These are phyloP conservation scores for Penicillium digitatum DNA, from an alignment of 2,329 filamentous ascomycete species.

Conservation along the genomic window DNA sequence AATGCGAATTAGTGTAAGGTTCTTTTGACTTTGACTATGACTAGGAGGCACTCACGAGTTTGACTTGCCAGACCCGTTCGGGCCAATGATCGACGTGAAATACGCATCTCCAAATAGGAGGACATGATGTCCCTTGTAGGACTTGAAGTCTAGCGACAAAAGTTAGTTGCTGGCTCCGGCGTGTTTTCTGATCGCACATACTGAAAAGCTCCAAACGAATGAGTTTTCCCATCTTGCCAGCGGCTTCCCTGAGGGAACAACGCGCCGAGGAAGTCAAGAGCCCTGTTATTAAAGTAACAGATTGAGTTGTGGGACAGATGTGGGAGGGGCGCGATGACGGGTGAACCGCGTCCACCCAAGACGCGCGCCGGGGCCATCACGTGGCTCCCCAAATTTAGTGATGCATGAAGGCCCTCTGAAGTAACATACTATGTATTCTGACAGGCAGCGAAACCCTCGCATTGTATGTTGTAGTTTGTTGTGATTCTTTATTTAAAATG, in stretches of 20 bases:
- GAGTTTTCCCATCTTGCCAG: conserved; percentile 82
- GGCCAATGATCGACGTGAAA: conserved; percentile 98
- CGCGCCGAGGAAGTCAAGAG: conserved; percentile 13
- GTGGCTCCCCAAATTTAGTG: conserved; percentile 12
- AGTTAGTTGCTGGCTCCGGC: conserved; percentile 21
- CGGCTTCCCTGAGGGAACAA: conserved; percentile 25
- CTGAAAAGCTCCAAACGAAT: conserved; percentile 92
- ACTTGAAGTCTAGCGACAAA: conserved; percentile 80
- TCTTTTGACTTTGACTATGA: not conserved
- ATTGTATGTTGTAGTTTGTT: no score
- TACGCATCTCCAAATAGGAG: conserved; percentile 96
- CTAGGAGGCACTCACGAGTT: conserved; percentile 67
- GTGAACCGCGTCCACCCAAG: conserved; percentile 19
- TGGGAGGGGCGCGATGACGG: conserved; percentile 26
- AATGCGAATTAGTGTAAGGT: conserved; percentile 23
- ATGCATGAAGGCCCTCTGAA: not conserved
- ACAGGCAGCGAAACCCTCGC: no score
- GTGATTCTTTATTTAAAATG: not conserved
- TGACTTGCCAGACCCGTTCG: conserved; percentile 98
- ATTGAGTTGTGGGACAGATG: conserved; percentile 11
- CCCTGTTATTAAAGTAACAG: conserved; percentile 14
- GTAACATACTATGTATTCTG: not conserved
- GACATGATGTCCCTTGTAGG: conserved; percentile 94
- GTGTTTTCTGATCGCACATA: conserved; percentile 46
- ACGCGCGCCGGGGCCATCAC: conserved; percentile 31